Base-by-base conservation (phyloP, 768 basidiomycete species). In the Tephrocybe rancida region DNA sequence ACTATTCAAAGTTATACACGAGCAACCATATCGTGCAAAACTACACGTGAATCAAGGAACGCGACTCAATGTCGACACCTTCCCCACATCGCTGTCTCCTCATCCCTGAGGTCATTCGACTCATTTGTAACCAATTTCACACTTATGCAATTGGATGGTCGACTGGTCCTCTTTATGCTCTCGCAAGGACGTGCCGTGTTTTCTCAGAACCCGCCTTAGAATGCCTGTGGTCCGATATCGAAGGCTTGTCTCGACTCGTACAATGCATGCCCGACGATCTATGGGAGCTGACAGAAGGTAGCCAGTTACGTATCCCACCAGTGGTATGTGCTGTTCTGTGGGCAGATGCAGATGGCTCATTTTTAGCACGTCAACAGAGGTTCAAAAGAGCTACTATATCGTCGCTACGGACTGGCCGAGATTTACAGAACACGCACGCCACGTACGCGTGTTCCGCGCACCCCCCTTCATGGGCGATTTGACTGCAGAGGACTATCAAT, bases 181-280 rank as follows among this genome's bases (percentile, higher is more conserved):
- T 38, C 8, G 35, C 48, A 10, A 34, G 8, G 16, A 49, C 48
- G 18, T 38, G 37, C 24, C 35, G 16, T 34, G 8, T 34, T 19
- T 27, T 49, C 14, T 49, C 48, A 10, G 48, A 49, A 35, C 35
- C 35, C 1, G 48, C 48, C 13, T 19, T 26, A 2, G 3, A 39
- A 16, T 10, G 16, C 7, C 11, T 49, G n/a, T 49, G 48, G 48
- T 38, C 30, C 10, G 35, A 49, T 8, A 24, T 49, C 3, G 16
- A 26, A 2, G 37, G 32, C 26, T 21, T 49, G 16, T n/a, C 11
- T n/a, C 21, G 2, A 26, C 48, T 49, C 21, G 39, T 49, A 11
- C 5, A 22, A 19, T 49, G 48, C 37, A 49, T 49, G 48, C 48
- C 48, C 10, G 35, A 39, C 6, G 48, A 49, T 27, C 32, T 49